A percentile compares a stretch with the other conserved stretches of the same genome.
phyloP scores from a whole-genome alignment of 495 filamentous ascomycete genomes.

The Penicillium coffeae region DNA sequence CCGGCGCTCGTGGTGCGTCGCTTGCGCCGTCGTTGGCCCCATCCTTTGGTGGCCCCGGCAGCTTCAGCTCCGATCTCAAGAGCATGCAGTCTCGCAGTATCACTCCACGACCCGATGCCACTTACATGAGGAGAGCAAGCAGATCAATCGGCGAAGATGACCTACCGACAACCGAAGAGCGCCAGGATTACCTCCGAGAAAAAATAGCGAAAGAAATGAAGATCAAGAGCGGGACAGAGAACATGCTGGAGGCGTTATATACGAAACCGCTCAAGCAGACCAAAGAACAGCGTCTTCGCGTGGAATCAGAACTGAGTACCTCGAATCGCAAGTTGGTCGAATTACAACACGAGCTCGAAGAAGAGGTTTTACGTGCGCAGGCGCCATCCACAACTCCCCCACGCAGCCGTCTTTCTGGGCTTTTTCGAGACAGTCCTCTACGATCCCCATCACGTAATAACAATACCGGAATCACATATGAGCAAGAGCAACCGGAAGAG shows the following conservation, averaged over 20 bases:
- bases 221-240: constrained; percentile 96
- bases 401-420: constrained; percentile 61
- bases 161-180: constrained; percentile 62
- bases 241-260: constrained; percentile 89
- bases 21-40: constrained; percentile 61
- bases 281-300: constrained; percentile 80
- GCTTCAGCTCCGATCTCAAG: constrained; percentile 88
- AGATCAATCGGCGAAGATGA: constrained; percentile 62
- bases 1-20: constrained; percentile 58
- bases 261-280: constrained; percentile 94
- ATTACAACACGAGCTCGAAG: constrained; percentile 73
- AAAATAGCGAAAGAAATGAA: constrained; percentile 90
- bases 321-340: constrained; percentile 89
- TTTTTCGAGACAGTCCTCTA: constrained; percentile 62
- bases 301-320: constrained; percentile 85
- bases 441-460: constrained; percentile 61
- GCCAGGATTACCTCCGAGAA: constrained; percentile 68
- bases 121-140: constrained; percentile 50
- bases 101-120: constrained; percentile 64
- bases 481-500: constrained; percentile 38
- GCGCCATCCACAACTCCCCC: constrained; percentile 63
- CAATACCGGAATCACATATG: constrained; percentile 30
- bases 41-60: constrained; percentile 69
- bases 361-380: constrained; percentile 59
- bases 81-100: constrained; percentile 66